Percentiles rank a stretch among this genome's conserved stretches.
Evolutionary conservation across 2,329 filamentous ascomycete genomes (phyloP).

Genomic region (Epicoccum sorghinum): DNA sequence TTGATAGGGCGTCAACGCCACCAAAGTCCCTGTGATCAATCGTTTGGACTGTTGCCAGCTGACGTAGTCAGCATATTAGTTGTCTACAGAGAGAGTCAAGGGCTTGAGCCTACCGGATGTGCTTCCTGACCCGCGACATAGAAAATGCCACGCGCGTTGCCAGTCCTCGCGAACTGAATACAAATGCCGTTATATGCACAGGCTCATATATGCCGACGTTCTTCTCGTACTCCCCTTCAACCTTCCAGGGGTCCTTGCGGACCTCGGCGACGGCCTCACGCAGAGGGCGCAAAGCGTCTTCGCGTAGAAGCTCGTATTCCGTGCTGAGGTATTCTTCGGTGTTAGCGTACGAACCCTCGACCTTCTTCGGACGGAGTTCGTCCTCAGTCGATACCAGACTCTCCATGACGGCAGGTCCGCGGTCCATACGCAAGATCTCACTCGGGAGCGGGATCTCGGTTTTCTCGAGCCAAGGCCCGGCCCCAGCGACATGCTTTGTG

Average conservation of each 20-base stretch:
- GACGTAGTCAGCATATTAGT: neutral
- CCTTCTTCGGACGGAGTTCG: constrained; percentile 35
- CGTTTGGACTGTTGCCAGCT: constrained; percentile 68
- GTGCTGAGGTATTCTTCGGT: constrained; percentile 71
- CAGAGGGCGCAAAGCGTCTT: constrained; percentile 74
- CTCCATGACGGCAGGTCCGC: constrained; percentile 5
- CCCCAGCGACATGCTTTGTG: constrained; percentile 22
- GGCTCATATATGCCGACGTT: constrained; percentile 48
- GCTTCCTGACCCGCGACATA: constrained; percentile 66
- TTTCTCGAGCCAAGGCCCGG: constrained; percentile 36
- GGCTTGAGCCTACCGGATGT: constrained; percentile 55
- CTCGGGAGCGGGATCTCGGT: constrained; percentile 62
- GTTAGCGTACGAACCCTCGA: constrained; percentile 61
- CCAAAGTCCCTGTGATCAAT: constrained; percentile 60
- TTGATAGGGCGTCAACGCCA: constrained; percentile 59
- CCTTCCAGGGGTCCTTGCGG: constrained; percentile 27
- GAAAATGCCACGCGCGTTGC: constrained; percentile 75
- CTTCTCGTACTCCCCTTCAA: constrained; percentile 58
- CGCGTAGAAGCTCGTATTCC: constrained; percentile 77
- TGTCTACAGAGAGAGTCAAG: neutral
- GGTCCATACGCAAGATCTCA: constrained; percentile 55
- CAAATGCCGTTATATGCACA: constrained; percentile 71
- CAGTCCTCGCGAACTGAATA: constrained; percentile 66
- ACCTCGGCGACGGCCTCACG: constrained; percentile 66
- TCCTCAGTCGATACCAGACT: constrained; percentile 30